Base-by-base conservation (phyloP, 108 stramenopile genomes). In the Skeletonema costatum region DNA sequence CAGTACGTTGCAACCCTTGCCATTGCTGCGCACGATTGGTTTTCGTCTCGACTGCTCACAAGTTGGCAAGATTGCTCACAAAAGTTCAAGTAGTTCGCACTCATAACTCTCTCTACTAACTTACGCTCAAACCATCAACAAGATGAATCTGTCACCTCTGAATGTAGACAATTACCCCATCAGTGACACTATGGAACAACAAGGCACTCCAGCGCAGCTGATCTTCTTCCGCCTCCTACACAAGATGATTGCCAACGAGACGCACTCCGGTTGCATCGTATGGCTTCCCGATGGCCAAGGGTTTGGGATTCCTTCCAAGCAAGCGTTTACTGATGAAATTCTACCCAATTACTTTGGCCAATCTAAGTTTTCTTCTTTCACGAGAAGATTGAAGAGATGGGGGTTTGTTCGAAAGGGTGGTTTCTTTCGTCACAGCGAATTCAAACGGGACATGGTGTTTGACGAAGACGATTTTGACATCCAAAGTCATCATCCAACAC, bases 301-400 rank as follows among this genome's bases (percentile, higher is more conserved):
- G 19, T 96, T 96, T 74, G 76, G 89, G 19, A 93, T 97, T 58
- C 74, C 73, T 11, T 62, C 92, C 71, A 82, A 83, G 10, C 89
- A 95, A 39, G 77, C 65, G 19, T 96, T 97, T 87, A 86, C 92
- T 42, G 62, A 76, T 35, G 70, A 87, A 11, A 87, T 95, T 31
- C 80, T 97, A 71, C 92, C 90, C 3, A 56, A 75, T 10, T 95
- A 84, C 79, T 96, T 96, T 80, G 33, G 32, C 48, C 91, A 91
- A 77, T 89, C 92, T 9, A 93, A 90, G 64, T 95, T 88, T 73
- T 81, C 88, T 11, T 85, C 82, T 59, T 95, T 95, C 68, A 90
- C 92, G 31, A 73, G 96, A 33, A 93, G 94, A 83, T 85, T 97
- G 1, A 93, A 95, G 53, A 82, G 93, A 11, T 64, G 63, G 63